Evolutionary conservation across 306 rosid species (phyloP), one percentile per base, ranked within the genome.

Genomic region (Rosa multiflora): DNA sequence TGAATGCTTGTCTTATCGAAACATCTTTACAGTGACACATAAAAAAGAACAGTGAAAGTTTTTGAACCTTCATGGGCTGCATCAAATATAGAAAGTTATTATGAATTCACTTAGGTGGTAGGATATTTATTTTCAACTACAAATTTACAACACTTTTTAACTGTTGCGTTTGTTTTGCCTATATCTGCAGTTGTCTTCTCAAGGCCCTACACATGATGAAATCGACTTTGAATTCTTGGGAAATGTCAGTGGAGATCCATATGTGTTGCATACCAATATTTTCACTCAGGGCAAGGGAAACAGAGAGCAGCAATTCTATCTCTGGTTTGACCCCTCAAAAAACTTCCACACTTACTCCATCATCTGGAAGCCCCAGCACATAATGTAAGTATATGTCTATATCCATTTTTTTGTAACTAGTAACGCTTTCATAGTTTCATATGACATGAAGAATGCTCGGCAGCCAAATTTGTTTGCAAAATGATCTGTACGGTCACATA

Each of bases 191-290:
- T 76, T 92, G 47, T 92, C 97, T 43, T 92, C 97, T 37, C 82
- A 90, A 70, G 97, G 97, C 3, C 85, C 90, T 35, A 86, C 89
- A 8, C 96, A 93, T n/a, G 98, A 93, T 23, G 98, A 93, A 64
- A 93, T 93, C 70, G 97, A 93, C 87, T 93, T 91, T 44, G 98
- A 93, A 74, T 93, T 93, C 76, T 86, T 93, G 87, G 98, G 98
- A 56, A 93, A 93, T 67, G 69, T 93, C n/a, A 91, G 87, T 4
- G 95, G 98, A 18, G 92, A 93, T n/a, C 98, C 98, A 0, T 93
- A 88, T 72, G 88, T 88, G 64, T 76, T 92, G 29, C 97, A 92
- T 71, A 92, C 95, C 64, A 92, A 92, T 76, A 89, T 93, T 74
- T 93, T 88, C 78, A 85, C 92, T 51, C 91, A 91, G 73, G 98